A percentile compares a stretch with the other conserved stretches of the same genome.
Evolutionary conservation across 345 rosid species (phyloP).

Genomic region (Durio zibethinus): DNA sequence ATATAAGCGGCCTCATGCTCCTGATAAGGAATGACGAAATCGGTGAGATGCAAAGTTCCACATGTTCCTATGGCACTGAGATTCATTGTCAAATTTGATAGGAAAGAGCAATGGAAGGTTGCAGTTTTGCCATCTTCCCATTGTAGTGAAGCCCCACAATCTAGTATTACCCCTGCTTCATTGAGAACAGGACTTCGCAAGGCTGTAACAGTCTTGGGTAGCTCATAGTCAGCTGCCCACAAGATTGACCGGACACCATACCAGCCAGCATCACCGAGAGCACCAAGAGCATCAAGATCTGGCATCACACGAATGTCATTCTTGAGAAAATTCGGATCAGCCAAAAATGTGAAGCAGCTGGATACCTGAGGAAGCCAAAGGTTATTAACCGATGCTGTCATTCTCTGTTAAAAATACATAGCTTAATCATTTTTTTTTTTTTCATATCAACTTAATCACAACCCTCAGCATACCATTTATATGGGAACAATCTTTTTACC

Average conservation of each 20-base stretch:
- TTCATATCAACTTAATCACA: neutral
- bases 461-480: neutral
- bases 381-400: neutral
- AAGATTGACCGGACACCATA: conserved; percentile 59
- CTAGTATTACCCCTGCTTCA: conserved; percentile 59
- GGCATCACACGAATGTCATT: conserved; percentile 80
- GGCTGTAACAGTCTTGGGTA: conserved; percentile 58
- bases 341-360: conserved; percentile 55
- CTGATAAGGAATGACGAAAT: conserved; percentile 59
- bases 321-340: conserved; percentile 45
- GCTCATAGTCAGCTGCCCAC: conserved; percentile 53
- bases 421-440: neutral
- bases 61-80: conserved; percentile 66
- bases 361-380: conserved; percentile 42
- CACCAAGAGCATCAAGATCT: conserved; percentile 76
- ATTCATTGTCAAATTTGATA: conserved; percentile 68
- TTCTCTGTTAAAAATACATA: neutral
- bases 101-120: conserved; percentile 69
- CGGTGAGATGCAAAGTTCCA: conserved; percentile 59
- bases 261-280: conserved; percentile 95
- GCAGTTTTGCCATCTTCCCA: conserved; percentile 69
- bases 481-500: neutral
- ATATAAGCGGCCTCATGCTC: conserved; percentile 59
- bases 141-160: conserved; percentile 62
- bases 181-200: conserved; percentile 45